Conservation (phyloP, 2,329 filamentous ascomycete genomes). For the Ophiocordyceps camponoti-floridani region DNA sequence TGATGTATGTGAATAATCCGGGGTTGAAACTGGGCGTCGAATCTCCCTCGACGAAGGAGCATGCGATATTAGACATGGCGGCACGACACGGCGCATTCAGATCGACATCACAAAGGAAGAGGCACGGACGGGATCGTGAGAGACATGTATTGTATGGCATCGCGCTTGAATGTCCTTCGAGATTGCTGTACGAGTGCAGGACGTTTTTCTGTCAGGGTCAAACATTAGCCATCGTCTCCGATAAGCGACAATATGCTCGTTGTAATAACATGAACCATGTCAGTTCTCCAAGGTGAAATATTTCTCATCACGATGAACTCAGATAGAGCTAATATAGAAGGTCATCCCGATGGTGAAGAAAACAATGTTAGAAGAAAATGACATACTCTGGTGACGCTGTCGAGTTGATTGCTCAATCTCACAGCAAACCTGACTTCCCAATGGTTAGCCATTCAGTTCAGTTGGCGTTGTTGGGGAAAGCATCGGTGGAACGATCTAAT, state of each 20-base stretch:
- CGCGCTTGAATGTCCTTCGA: no score
- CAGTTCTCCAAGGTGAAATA: constrained; percentile 46
- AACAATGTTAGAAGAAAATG: background rate
- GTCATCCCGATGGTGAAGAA: constrained; percentile 28
- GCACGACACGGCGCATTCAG: background rate
- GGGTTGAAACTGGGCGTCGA: no score
- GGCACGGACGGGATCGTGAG: background rate
- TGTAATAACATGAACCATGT: constrained; percentile 10
- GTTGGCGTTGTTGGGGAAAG: background rate
- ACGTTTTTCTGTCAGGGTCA: constrained; percentile 4
- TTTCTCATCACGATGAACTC: constrained; percentile 39
- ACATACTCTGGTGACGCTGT: background rate
- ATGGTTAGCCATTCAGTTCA: constrained; percentile 1
- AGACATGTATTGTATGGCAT: no score
- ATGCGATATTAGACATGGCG: background rate
- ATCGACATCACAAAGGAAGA: no score
- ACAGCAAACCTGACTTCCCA: background rate
- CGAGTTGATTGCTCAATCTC: background rate
- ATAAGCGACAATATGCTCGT: background rate
- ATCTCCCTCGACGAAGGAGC: background rate
- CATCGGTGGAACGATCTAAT: background rate
- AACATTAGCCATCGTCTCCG: background rate
- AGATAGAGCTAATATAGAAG: constrained; percentile 27
- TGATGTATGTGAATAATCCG: no score
- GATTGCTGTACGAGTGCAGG: no score